Evolutionary conservation across 306 rosid genomes (phyloP).

Genomic region (Trifolium fragiferum): DNA sequence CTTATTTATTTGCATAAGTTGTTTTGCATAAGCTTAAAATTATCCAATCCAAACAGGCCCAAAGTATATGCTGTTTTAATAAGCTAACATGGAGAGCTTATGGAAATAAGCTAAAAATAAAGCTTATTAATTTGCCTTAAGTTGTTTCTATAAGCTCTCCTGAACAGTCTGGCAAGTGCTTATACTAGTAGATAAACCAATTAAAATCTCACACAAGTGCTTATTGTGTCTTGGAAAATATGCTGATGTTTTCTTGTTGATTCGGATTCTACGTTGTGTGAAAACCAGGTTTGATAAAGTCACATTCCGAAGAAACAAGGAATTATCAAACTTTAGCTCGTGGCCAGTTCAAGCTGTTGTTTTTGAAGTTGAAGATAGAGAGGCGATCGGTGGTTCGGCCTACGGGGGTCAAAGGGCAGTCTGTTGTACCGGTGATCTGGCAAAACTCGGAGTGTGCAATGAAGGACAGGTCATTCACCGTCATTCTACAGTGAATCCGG

Average conservation of each 20-base stretch:
- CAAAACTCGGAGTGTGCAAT: constrained; percentile 80
- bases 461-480: constrained; percentile 88
- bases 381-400: constrained; percentile 91
- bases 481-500: constrained; percentile 62
- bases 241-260: constrained; percentile 34
- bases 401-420: constrained; percentile 99
- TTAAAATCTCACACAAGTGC: not conserved
- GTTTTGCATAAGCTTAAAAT: no score
- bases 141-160: not conserved
- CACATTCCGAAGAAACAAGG: constrained; percentile 67
- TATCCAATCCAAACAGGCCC: no score
- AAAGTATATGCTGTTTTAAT: not conserved
- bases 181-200: not conserved
- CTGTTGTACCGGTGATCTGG: constrained; percentile 92
- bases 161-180: not conserved
- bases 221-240: not conserved
- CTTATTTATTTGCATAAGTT: no score
- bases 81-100: not conserved
- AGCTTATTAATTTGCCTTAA: not conserved
- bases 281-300: constrained; percentile 83
- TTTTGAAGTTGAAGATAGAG: constrained; percentile 98
- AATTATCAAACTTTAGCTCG: constrained; percentile 75
- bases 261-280: constrained; percentile 39
- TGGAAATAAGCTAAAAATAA: not conserved
- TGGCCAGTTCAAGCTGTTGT: constrained; percentile 75